Percentiles rank a stretch among this genome's conserved stretches.
phyloP scores from a whole-genome alignment of 2,329 filamentous ascomycete species.

The Aspergillus fischeri region DNA sequence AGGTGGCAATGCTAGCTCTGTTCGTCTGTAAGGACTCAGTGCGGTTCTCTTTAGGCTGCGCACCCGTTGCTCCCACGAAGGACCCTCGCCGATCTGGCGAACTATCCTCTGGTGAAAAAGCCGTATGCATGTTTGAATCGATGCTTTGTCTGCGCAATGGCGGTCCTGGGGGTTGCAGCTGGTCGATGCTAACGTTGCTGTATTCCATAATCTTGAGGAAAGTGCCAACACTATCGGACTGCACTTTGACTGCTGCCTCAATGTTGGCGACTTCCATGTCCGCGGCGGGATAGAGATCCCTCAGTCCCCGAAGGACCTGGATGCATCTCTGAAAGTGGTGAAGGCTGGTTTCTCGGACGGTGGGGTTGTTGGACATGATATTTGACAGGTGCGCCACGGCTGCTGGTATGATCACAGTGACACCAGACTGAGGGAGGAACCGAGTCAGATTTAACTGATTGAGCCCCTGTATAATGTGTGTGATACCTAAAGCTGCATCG shows the following conservation, averaged over 20 bases:
- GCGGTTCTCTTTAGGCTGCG: background rate
- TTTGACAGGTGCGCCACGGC: slow-evolving; percentile 87
- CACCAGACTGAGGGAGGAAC: slow-evolving; percentile 76
- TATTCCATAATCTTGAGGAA: slow-evolving; percentile 32
- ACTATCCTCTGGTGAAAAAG: slow-evolving; percentile 3
- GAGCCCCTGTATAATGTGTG: slow-evolving; percentile 70
- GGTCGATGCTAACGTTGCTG: slow-evolving; percentile 11
- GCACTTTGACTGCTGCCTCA: slow-evolving; percentile 31
- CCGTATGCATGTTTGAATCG: slow-evolving; percentile 10
- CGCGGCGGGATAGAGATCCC: slow-evolving; percentile 80
- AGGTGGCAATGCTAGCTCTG: slow-evolving; percentile 1
- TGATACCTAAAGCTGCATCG: slow-evolving; percentile 77
- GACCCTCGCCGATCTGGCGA: slow-evolving; percentile 10
- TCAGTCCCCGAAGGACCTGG: slow-evolving; percentile 74
- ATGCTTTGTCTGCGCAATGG: slow-evolving; percentile 11
- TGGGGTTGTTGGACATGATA: slow-evolving; percentile 70
- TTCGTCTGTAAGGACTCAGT: background rate
- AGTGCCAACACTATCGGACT: slow-evolving; percentile 24
- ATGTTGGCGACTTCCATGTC: slow-evolving; percentile 59
- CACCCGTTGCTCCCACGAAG: background rate
- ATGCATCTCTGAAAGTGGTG: slow-evolving; percentile 80
- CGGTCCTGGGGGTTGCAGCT: slow-evolving; percentile 2
- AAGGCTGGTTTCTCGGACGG: slow-evolving; percentile 65
- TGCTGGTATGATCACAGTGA: slow-evolving; percentile 79
- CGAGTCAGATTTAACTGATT: slow-evolving; percentile 66